Percentiles rank a stretch among this genome's conserved stretches.
Conservation (phyloP, 441 rosid species). For the Euphorbia neoarborescens region DNA sequence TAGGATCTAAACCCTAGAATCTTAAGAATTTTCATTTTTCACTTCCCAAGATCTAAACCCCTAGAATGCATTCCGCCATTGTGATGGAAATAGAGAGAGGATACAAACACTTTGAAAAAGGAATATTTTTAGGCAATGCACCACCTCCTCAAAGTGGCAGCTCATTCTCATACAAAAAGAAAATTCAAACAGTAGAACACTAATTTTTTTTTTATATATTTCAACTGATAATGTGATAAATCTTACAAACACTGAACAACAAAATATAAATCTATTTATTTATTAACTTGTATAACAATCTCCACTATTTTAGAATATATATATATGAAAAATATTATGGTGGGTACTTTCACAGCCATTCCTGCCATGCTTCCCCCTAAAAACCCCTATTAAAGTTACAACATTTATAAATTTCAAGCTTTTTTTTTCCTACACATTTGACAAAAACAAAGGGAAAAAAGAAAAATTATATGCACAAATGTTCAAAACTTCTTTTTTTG, state of each 20-base stretch:
- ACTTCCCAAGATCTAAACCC: too few relatives aligned
- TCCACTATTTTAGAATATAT: constrained; percentile 13
- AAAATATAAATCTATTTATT: constrained; percentile 6
- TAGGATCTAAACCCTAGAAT: too few relatives aligned
- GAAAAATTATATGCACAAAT: constrained; percentile 39
- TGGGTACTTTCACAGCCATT: not conserved
- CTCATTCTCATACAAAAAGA: too few relatives aligned
- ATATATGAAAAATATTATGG: constrained; percentile 15
- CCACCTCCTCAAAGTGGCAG: too few relatives aligned
- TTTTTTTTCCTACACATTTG: constrained; percentile 18
- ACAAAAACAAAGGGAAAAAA: not conserved
- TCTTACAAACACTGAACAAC: not conserved
- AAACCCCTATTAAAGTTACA: constrained; percentile 24
- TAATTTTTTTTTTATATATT: too few relatives aligned
- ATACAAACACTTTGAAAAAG: too few relatives aligned
- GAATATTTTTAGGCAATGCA: too few relatives aligned
- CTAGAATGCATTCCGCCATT: too few relatives aligned
- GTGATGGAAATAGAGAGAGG: too few relatives aligned
- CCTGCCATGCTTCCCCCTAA: not conserved
- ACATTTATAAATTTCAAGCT: constrained; percentile 12
- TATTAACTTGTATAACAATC: constrained; percentile 17
- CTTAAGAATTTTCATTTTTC: too few relatives aligned
- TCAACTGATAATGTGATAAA: not conserved
- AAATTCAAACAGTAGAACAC: too few relatives aligned
- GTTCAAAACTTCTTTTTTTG: constrained; percentile 15